Evolutionary conservation across 2,329 filamentous ascomycete genomes (phyloP).

Genomic region (Colletotrichum scovillei): DNA sequence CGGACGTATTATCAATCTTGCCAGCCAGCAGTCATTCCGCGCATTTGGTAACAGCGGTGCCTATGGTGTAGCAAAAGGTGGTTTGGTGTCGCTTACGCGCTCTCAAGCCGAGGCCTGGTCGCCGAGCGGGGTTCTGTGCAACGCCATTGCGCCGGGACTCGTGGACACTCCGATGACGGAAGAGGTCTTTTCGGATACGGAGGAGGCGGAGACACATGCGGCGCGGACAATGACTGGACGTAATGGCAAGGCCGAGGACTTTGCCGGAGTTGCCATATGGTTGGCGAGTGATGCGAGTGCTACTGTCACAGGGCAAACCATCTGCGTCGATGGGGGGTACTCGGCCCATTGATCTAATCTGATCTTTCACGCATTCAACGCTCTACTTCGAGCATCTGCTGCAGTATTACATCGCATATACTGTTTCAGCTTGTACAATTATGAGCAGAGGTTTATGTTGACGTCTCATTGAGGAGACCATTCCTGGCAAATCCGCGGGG

Average conservation of each 20-base stretch:
- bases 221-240: conserved; percentile 44
- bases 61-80: conserved; percentile 47
- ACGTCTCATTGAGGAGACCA: background rate
- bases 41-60: conserved; percentile 48
- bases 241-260: conserved; percentile 46
- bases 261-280: conserved; percentile 44
- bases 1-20: conserved; percentile 48
- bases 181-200: conserved; percentile 38
- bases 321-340: conserved; percentile 49
- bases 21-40: conserved; percentile 46
- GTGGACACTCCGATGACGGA: conserved; percentile 44
- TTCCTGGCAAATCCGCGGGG: background rate
- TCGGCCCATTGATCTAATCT: conserved; percentile 38
- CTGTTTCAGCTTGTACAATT: background rate
- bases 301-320: conserved; percentile 46
- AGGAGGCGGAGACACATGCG: conserved; percentile 40
- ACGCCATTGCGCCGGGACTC: conserved; percentile 46
- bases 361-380: background rate
- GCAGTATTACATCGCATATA: background rate
- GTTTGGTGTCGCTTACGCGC: conserved; percentile 44
- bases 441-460: background rate
- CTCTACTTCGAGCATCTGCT: background rate
- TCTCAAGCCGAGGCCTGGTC: conserved; percentile 51
- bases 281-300: conserved; percentile 45
- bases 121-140: conserved; percentile 45